These are phyloP conservation scores for Magnolia officinalis DNA, from an alignment of 164 flowering plant species.

Conservation along the genomic window DNA sequence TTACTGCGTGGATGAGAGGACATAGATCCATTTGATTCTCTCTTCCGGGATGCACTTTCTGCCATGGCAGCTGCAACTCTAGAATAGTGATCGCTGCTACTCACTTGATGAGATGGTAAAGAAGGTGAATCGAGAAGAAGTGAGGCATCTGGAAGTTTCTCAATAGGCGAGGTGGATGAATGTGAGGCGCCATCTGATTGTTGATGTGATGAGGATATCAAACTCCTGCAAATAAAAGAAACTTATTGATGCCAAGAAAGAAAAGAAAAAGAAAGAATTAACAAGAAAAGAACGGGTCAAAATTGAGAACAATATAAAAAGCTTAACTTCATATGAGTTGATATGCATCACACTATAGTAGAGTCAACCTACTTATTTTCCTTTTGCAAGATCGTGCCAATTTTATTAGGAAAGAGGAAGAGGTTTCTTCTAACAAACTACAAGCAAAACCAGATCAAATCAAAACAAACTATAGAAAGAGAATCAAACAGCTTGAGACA, in stretches of 20 bases:
- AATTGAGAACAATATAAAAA: not conserved
- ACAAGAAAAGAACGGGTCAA: not conserved
- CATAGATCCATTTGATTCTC: slow-evolving; percentile 45
- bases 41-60: slow-evolving; percentile 67
- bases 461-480: too few species aligned
- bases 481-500: too few species aligned
- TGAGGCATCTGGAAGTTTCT: slow-evolving; percentile 83
- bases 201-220: slow-evolving; percentile 17
- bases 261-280: not conserved
- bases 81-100: slow-evolving; percentile 52
- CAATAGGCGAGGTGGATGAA: slow-evolving; percentile 22
- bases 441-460: too few species aligned
- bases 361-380: too few species aligned
- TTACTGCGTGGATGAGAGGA: slow-evolving; percentile 46
- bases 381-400: too few species aligned
- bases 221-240: slow-evolving; percentile 21
- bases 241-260: not conserved
- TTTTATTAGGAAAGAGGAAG: too few species aligned
- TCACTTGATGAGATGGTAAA: slow-evolving; percentile 28
- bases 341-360: too few species aligned
- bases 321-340: not conserved
- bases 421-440: too few species aligned
- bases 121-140: slow-evolving; percentile 56
- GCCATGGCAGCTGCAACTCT: slow-evolving; percentile 78
- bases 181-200: slow-evolving; percentile 16